Percentiles rank a stretch among this genome's conserved stretches.
phyloP scores from a whole-genome alignment of 1,284 basidiomycete genomes.

The Heterobasidion irregulare region DNA sequence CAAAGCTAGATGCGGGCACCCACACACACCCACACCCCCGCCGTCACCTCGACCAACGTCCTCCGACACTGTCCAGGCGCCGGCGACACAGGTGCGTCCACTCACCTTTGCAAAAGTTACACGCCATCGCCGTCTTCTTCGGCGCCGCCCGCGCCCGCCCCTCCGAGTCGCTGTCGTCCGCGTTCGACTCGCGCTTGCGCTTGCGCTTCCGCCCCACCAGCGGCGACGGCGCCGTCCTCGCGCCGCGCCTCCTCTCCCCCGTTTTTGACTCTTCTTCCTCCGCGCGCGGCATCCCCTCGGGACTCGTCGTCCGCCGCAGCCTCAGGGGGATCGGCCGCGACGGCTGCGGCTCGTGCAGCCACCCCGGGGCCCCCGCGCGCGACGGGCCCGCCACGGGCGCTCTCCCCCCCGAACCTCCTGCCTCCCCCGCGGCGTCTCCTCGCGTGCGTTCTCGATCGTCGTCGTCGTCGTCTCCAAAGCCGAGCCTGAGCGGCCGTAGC shows the following conservation, averaged over 20 bases:
- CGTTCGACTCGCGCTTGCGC: background rate
- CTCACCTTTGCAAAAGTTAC: slow-evolving; percentile 65
- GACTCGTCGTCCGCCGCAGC: background rate
- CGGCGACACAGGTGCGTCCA: background rate
- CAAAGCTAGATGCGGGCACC: background rate
- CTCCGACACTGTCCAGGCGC: slow-evolving; percentile 71
- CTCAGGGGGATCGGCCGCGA: no score
- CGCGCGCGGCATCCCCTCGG: background rate
- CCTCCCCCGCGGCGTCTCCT: no score
- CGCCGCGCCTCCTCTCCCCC: background rate
- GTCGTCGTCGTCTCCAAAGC: no score
- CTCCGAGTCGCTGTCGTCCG: slow-evolving; percentile 7
- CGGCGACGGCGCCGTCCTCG: background rate
- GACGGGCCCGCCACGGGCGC: no score
- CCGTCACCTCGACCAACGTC: slow-evolving; percentile 33
- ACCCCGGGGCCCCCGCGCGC: no score
- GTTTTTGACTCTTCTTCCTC: background rate
- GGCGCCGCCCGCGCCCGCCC: slow-evolving; percentile 17
- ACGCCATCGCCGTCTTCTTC: slow-evolving; percentile 53
- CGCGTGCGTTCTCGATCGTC: no score
- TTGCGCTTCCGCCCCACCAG: background rate
- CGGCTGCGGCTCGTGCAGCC: no score
- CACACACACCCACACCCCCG: background rate
- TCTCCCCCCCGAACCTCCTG: no score
- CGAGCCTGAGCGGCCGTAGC: no score